Percentiles rank a stretch among this genome's conserved stretches.
These are phyloP conservation scores for Sarcodon aspratus DNA, from an alignment of 768 basidiomycete species.

Conservation along the genomic window DNA sequence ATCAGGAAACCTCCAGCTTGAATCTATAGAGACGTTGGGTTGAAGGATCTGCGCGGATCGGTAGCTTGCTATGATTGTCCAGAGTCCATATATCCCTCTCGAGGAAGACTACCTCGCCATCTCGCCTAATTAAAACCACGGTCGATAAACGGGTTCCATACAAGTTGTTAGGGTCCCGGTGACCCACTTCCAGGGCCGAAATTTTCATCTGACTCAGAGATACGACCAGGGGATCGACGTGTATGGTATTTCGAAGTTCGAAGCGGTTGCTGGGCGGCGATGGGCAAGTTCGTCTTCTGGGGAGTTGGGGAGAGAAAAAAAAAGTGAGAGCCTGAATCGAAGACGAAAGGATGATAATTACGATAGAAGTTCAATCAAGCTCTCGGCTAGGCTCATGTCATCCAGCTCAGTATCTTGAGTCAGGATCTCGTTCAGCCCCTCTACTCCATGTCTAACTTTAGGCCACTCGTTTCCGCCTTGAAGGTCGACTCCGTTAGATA, in stretches of 20 bases:
- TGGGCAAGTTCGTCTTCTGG: slow-evolving; percentile 3
- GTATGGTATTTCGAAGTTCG: slow-evolving; percentile 52
- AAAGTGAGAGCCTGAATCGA: slow-evolving; percentile 6
- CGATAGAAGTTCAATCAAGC: slow-evolving; percentile 59
- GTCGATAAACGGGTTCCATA: slow-evolving; percentile 73
- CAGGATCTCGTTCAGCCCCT: slow-evolving; percentile 33
- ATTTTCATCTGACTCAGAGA: background rate
- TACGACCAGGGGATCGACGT: slow-evolving; percentile 40
- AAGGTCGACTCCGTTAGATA: slow-evolving; percentile 74
- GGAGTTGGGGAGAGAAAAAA: slow-evolving; percentile 8
- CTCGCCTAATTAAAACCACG: slow-evolving; percentile 50
- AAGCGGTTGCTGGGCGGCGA: slow-evolving; percentile 32
- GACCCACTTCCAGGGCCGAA: background rate
- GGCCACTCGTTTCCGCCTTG: slow-evolving; percentile 54
- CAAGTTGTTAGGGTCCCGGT: background rate
- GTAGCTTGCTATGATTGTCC: no score
- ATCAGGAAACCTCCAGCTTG: no score
- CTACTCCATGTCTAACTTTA: slow-evolving; percentile 54
- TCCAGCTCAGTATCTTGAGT: slow-evolving; percentile 1
- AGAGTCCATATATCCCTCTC: slow-evolving; percentile 60
- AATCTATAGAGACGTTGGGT: no score
- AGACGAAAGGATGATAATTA: slow-evolving; percentile 28
- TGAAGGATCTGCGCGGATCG: no score
- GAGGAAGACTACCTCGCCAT: slow-evolving; percentile 51
- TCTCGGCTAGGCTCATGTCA: slow-evolving; percentile 44